These are phyloP conservation scores for Tetrahymena malaccensis DNA, from an alignment of 73 alveolate species.

Conservation along the genomic window DNA sequence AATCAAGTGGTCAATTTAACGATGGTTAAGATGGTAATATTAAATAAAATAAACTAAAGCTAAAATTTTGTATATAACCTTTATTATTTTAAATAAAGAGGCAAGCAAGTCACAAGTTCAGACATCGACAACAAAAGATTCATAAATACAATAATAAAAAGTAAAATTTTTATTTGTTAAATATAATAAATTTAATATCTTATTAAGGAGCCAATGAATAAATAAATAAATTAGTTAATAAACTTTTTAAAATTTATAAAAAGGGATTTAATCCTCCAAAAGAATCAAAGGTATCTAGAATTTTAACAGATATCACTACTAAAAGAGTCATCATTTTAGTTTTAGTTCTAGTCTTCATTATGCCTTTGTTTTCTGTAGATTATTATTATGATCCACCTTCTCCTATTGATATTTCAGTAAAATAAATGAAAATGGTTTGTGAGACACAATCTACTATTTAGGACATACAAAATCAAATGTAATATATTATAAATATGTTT, in stretches of 20 bases:
- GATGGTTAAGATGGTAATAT: background rate
- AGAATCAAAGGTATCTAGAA: slow-evolving; percentile 53
- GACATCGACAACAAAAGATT: background rate
- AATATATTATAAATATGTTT: background rate
- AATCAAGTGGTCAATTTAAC: background rate
- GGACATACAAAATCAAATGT: background rate
- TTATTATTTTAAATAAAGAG: background rate
- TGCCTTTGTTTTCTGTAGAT: slow-evolving; percentile 45
- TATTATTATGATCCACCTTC: slow-evolving; percentile 37
- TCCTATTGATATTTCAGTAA: slow-evolving; percentile 9
- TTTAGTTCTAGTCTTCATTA: slow-evolving; percentile 32
- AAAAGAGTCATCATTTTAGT: slow-evolving; percentile 53
- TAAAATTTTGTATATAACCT: background rate
- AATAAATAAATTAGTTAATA: background rate
- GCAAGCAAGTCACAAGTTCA: background rate
- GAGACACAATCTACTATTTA: background rate
- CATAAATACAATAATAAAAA: background rate
- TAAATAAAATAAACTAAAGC: background rate
- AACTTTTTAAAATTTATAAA: background rate
- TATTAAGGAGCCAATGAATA: background rate
- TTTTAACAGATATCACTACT: slow-evolving; percentile 48
- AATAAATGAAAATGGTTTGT: slow-evolving; percentile 6
- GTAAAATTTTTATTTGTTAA: background rate
- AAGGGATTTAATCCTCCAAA: slow-evolving; percentile 14
- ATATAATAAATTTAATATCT: background rate